These are phyloP conservation scores for Pichia deserticola DNA, from an alignment of 805 yeast genomes.

Conservation along the genomic window DNA sequence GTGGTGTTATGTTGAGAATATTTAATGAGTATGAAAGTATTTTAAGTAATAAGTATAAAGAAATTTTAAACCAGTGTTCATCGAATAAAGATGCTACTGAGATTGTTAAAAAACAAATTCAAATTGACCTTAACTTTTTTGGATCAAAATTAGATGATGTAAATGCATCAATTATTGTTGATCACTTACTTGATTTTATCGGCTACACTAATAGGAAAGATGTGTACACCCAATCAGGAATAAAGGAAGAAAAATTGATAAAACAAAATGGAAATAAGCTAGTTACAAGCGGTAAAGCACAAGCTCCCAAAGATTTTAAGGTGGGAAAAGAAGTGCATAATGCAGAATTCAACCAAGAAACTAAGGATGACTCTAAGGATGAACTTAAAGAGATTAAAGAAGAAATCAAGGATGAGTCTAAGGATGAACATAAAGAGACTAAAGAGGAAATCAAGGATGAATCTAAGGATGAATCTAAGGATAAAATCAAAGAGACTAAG, in stretches of 20 bases:
- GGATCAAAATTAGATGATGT: conserved; percentile 51
- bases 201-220: conserved; percentile 19
- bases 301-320: too few species aligned
- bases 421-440: neutral
- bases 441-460: neutral
- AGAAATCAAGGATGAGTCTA: neutral
- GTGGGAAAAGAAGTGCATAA: too few species aligned
- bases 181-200: conserved; percentile 55
- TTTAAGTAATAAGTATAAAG: conserved; percentile 45
- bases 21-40: conserved; percentile 52
- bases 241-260: too few species aligned
- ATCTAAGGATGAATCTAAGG: neutral
- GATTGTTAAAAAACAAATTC: conserved; percentile 6
- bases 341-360: neutral
- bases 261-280: too few species aligned
- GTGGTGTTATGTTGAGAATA: conserved; percentile 39
- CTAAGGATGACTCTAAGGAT: neutral
- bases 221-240: too few species aligned
- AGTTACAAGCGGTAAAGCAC: too few species aligned
- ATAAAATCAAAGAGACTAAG: too few species aligned
- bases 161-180: conserved; percentile 55
- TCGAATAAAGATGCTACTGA: conserved; percentile 44
- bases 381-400: neutral
- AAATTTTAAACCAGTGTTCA: conserved; percentile 41
- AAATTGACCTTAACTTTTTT: conserved; percentile 58